These are phyloP conservation scores for Dittrichia graveolens DNA, from an alignment of 129 eudicot species.

Conservation along the genomic window DNA sequence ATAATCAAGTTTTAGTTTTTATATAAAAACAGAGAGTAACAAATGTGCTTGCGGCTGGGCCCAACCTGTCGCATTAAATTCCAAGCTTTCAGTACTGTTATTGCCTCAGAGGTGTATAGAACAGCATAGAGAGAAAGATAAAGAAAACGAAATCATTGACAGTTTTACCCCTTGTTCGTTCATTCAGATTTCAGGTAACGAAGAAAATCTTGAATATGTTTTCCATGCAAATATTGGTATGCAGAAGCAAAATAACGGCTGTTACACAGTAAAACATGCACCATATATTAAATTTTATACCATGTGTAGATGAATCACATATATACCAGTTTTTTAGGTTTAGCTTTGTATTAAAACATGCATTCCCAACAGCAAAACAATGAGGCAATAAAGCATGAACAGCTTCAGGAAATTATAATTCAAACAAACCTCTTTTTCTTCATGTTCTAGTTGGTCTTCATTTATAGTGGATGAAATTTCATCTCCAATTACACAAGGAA, in stretches of 20 bases:
- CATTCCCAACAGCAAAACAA: slow-evolving; percentile 9
- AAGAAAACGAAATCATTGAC: neutral
- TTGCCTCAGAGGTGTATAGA: neutral
- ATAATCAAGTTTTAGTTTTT: neutral
- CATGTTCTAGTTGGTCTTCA: slow-evolving; percentile 16
- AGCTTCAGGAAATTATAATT: neutral
- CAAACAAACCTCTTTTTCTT: slow-evolving; percentile 42
- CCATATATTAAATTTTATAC: slow-evolving; percentile 7
- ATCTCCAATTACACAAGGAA: slow-evolving; percentile 16
- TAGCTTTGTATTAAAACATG: neutral
- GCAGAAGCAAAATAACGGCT: slow-evolving; percentile 53
- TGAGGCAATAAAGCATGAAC: slow-evolving; percentile 3
- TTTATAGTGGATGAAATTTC: slow-evolving; percentile 22
- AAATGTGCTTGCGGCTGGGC: neutral
- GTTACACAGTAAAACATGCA: slow-evolving; percentile 42
- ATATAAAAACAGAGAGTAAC: neutral
- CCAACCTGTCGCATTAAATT: neutral
- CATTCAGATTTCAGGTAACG: slow-evolving; percentile 30
- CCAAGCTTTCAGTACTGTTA: neutral
- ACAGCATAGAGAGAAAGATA: neutral
- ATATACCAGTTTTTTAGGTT: slow-evolving; percentile 5
- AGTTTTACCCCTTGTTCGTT: slow-evolving; percentile 36
- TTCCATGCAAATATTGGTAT: slow-evolving; percentile 50
- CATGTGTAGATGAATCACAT: slow-evolving; percentile 9
- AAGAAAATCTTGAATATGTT: slow-evolving; percentile 56